Base-by-base conservation (phyloP, 2,329 filamentous ascomycete species). In the Cadophora malorum region DNA sequence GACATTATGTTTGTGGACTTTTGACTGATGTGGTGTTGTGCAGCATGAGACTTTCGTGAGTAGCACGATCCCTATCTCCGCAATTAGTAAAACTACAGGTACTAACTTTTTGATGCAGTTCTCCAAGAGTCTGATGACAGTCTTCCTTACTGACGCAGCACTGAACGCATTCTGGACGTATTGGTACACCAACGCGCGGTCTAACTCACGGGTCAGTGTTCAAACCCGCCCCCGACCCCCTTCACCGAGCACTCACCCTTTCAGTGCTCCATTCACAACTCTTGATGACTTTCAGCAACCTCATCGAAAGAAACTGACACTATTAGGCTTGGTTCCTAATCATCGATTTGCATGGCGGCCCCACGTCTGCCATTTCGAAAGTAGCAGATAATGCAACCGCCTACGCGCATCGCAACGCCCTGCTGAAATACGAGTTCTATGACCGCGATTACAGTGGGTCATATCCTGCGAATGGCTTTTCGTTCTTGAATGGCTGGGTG, bases 401-500 rank as follows among this genome's bases (percentile, higher is more conserved):
- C 6, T 72, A 72, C 59, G 69, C 70, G 8, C 70, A 72, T 47
- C 69, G 70, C 6, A 67, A 72, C 41, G 67, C 69, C 0, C 35
- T 70, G 0, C 49, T 70, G 14, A 72, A 72, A 49, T 72, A 70
- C 58, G 69, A 72, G 35, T 70, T 72, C 65, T 70, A 72, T 45
- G 70, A 72, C 21, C 69, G 69, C n/a, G 69, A 69, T 0, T 41
- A 62, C 23, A 61, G 56, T 5, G 70, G 70, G 8, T 61, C 31
- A 19, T 72, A 70, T 47, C 70, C 70, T 16, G 31, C 41, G 4
- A 62, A 65, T 21, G 66, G 66, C 0, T 65, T 65, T 31, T 56
- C 47, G 1, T 63, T 68, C 19, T 64, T 68, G 47, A 68, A 68
- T 16, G 58, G 58, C 25, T 68, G 66, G 66, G 66, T 68, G 12